phyloP scores from a whole-genome alignment of 2,329 filamentous ascomycete genomes.

The Microcera coccophila region DNA sequence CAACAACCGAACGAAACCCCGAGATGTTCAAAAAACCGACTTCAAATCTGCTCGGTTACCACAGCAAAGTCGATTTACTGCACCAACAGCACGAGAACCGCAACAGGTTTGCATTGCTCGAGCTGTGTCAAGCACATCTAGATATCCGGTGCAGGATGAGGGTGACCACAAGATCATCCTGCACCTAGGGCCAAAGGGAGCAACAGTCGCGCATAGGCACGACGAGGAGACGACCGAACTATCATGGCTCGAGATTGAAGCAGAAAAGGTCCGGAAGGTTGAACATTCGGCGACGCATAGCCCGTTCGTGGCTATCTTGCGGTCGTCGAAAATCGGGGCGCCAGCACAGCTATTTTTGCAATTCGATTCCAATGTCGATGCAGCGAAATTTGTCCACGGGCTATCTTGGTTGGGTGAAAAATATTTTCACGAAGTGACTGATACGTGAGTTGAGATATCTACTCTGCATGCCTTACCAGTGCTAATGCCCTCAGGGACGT shows the following conservation, averaged over 20 bases:
- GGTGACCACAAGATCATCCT: not conserved
- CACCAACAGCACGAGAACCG: not conserved
- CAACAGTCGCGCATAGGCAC: slow-evolving; percentile 3
- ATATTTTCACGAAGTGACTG: too few species aligned
- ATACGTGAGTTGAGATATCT: too few species aligned
- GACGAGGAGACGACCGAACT: not conserved
- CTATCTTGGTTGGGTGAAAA: too few species aligned
- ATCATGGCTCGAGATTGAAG: slow-evolving; percentile 22
- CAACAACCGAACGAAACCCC: slow-evolving; percentile 14
- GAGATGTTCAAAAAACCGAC: slow-evolving; percentile 27
- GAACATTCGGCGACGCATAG: slow-evolving; percentile 15
- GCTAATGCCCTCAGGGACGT: slow-evolving; percentile 12
- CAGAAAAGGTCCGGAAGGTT: slow-evolving; percentile 10
- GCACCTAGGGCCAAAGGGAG: slow-evolving; percentile 7
- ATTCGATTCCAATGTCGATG: slow-evolving; percentile 11
- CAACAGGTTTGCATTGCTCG: slow-evolving; percentile 12
- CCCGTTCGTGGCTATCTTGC: slow-evolving; percentile 19
- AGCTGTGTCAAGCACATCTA: slow-evolving; percentile 23
- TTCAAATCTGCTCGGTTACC: slow-evolving; percentile 7
- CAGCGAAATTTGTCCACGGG: slow-evolving; percentile 16
- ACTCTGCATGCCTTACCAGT: not conserved
- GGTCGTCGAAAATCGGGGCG: slow-evolving; percentile 11
- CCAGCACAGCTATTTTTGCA: slow-evolving; percentile 18
- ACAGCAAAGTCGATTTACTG: not conserved
- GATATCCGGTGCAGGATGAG: slow-evolving; percentile 1